Percentiles rank a stretch among this genome's conserved stretches.
phyloP scores from a whole-genome alignment of 768 basidiomycete genomes.

The Baorangia bicolor region DNA sequence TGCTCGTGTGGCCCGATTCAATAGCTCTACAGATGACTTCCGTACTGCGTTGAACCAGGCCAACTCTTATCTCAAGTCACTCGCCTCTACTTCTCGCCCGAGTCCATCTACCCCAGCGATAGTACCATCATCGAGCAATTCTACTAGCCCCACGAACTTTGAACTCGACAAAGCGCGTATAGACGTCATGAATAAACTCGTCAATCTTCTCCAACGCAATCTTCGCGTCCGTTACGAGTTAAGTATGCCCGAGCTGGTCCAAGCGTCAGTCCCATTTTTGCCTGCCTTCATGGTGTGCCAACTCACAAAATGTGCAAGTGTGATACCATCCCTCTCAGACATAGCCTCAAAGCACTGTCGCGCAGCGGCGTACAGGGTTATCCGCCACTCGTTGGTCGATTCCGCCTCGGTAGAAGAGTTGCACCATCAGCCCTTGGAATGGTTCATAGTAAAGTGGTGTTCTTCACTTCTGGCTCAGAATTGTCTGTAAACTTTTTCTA shows the following conservation, averaged over 20 bases:
- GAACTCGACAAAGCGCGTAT: constrained; percentile 57
- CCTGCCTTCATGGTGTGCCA: neutral
- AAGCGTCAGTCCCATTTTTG: constrained; percentile 54
- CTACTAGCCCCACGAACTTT: constrained; percentile 30
- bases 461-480: neutral
- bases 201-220: constrained; percentile 64
- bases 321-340: constrained; percentile 80
- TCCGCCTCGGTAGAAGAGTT: constrained; percentile 65
- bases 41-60: constrained; percentile 70
- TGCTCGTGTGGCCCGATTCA: neutral
- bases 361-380: constrained; percentile 78
- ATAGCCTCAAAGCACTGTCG: constrained; percentile 67
- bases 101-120: constrained; percentile 34
- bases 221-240: constrained; percentile 77
- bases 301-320: constrained; percentile 44
- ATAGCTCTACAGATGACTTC: constrained; percentile 59
- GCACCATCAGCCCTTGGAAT: constrained; percentile 68
- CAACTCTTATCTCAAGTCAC: constrained; percentile 52
- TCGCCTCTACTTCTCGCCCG: constrained; percentile 46
- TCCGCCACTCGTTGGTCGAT: constrained; percentile 79
- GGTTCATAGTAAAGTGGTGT: constrained; percentile 86
- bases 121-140: constrained; percentile 39
- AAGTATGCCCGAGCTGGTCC: constrained; percentile 64
- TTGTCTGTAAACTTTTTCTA: constrained; percentile 30
- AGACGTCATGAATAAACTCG: constrained; percentile 64